phyloP scores from a whole-genome alignment of 2,329 filamentous ascomycete species.

The Aspergillus piperis region DNA sequence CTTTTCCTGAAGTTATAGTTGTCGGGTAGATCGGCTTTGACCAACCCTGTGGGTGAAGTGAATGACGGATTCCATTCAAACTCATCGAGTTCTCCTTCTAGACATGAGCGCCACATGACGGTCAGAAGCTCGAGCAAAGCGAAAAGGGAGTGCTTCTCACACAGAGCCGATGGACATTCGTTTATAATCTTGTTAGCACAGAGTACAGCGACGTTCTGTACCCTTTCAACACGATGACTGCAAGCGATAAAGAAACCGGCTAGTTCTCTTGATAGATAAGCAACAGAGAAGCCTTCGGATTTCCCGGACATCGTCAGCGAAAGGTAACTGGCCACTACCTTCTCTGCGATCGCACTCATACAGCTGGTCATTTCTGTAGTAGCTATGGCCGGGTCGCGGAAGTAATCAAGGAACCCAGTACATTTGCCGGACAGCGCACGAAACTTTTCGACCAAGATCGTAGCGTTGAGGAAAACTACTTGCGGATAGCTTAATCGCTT shows the following conservation, averaged over 20 bases:
- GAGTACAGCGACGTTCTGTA: constrained; percentile 80
- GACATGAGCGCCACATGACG: constrained; percentile 91
- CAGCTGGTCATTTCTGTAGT: constrained; percentile 62
- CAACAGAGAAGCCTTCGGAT: constrained; percentile 79
- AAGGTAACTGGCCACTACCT: constrained; percentile 78
- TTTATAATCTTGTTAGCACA: constrained; percentile 85
- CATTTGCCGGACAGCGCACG: constrained; percentile 86
- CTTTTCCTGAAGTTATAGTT: constrained; percentile 79
- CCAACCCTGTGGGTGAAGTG: constrained; percentile 72
- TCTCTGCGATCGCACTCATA: constrained; percentile 64
- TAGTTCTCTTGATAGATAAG: constrained; percentile 85
- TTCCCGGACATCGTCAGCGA: constrained; percentile 70
- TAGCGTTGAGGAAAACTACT: constrained; percentile 86
- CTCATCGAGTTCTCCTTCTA: constrained; percentile 91
- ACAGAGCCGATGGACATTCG: constrained; percentile 84
- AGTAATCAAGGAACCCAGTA: constrained; percentile 86
- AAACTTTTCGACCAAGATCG: constrained; percentile 84
- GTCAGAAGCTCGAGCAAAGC: constrained; percentile 88
- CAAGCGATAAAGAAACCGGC: constrained; percentile 82
- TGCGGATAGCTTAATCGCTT: constrained; percentile 83
- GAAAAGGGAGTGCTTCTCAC: constrained; percentile 86
- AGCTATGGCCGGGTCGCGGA: constrained; percentile 83
- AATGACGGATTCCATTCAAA: constrained; percentile 86
- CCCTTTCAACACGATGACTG: constrained; percentile 88
- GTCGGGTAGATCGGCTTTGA: constrained; percentile 89